Evolutionary conservation across 139 green algal species (phyloP), one percentile per base, ranked within the genome.

Genomic region (Coelastrella sp.): DNA sequence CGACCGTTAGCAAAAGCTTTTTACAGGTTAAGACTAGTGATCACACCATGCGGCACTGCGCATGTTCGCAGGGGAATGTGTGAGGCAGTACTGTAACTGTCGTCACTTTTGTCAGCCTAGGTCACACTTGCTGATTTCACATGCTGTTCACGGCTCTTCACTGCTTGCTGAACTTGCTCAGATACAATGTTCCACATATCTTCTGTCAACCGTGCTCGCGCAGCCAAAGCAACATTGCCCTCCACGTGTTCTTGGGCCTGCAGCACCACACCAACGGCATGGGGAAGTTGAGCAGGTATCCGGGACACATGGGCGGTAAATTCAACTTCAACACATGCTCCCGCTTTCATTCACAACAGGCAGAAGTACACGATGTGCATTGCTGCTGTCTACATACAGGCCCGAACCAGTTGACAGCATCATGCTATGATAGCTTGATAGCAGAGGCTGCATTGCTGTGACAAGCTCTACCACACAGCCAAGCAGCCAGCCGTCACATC

Each of bases 221-320:
- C 22, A 6, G 87, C 70, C 81, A 95, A 59, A 7, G 35, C 25
- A 35, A 90, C 61, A 65, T 96, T 96, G 7, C 49, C 20, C 61
- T 91, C 82, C 68, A 96, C 93, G 73, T 93, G 79, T 63, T 90
- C 73, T 59, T 88, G 65, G 6, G 83, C 83, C 83, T 88, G 83
- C 83, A 66, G 19, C n/a, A 86, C 80, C 56, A 68, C 78, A 73
- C 9, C 25, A 57, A 81, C 74, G 6, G n/a, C 6, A 14, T 8
- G 1, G 8, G 35, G 35, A 49, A 49, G 35, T 49, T 49, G 35
- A 49, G 3, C 35, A 49, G 35, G 35, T 49, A 49, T 49, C 35
- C 35, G 35, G 35, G 35, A 49, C 35, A 49, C 35, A 49, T 49
- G 1, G 35, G 35, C 1, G 35, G 35, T 49, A 49, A 49, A 49